phyloP scores from a whole-genome alignment of 441 rosid species.

The Eutrema salsugineum region DNA sequence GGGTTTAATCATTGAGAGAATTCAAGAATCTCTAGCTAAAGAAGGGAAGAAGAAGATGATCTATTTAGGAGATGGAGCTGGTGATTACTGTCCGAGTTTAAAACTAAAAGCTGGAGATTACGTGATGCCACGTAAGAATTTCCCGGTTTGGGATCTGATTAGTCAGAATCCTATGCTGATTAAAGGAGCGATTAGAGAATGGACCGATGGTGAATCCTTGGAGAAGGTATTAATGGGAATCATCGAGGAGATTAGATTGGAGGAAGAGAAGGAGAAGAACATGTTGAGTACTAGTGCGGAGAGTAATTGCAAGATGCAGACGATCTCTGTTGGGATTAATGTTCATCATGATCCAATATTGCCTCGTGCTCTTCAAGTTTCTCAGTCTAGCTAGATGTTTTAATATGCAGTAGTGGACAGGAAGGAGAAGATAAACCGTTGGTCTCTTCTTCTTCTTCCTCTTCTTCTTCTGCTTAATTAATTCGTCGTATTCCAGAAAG shows the following conservation, averaged over 20 bases:
- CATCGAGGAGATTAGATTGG: constrained; percentile 28
- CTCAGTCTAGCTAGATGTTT: constrained; percentile 30
- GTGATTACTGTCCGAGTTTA: constrained; percentile 82
- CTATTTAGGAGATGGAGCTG: constrained; percentile 80
- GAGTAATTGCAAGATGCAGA: constrained; percentile 59
- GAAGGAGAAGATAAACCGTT: neutral
- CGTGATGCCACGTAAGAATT: constrained; percentile 91
- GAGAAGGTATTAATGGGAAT: constrained; percentile 41
- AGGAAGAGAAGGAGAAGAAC: neutral
- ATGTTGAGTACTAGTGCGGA: constrained; percentile 29
- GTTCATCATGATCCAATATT: constrained; percentile 36
- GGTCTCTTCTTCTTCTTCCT: neutral
- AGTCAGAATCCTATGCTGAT: constrained; percentile 49
- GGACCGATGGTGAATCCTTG: constrained; percentile 70
- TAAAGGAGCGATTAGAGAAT: constrained; percentile 61
- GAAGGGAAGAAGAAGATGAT: constrained; percentile 57
- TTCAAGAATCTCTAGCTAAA: constrained; percentile 42
- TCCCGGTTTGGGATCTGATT: constrained; percentile 80
- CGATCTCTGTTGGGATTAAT: constrained; percentile 32
- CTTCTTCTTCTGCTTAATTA: neutral
- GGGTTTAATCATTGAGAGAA: constrained; percentile 63
- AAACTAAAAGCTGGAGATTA: constrained; percentile 56
- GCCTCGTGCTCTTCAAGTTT: constrained; percentile 45
- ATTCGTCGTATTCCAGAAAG: neutral
- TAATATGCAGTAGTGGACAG: neutral